phyloP scores from a whole-genome alignment of 108 stramenopile species.

The Poteriospumella lacustris region DNA sequence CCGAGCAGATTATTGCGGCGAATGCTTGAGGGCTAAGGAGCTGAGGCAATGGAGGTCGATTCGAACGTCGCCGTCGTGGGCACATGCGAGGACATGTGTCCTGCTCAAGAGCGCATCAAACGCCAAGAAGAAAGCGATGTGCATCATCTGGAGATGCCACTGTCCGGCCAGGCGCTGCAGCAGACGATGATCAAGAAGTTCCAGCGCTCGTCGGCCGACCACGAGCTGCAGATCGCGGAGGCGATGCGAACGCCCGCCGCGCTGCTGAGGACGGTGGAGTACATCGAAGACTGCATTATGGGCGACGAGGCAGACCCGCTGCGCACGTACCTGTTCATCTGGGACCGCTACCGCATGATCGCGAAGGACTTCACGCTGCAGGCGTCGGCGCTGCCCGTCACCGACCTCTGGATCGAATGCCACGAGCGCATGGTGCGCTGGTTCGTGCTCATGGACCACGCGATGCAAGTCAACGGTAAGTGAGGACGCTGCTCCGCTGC shows the following conservation, averaged over 20 bases:
- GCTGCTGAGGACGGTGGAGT: neutral
- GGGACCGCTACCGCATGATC: constrained; percentile 29
- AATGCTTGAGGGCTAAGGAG: too few relatives aligned
- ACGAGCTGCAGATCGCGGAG: constrained; percentile 11
- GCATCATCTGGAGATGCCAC: constrained; percentile 11
- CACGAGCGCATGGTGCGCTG: constrained; percentile 22
- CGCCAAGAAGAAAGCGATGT: constrained; percentile 17
- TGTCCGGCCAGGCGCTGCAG: neutral
- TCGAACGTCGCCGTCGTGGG: too few relatives aligned
- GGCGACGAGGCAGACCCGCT: neutral
- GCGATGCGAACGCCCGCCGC: neutral
- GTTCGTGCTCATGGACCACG: constrained; percentile 23
- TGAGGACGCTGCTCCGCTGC: neutral
- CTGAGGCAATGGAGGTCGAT: too few relatives aligned
- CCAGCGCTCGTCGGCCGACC: constrained; percentile 16
- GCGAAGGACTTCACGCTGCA: constrained; percentile 26
- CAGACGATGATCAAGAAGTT: constrained; percentile 29
- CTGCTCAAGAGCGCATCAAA: neutral
- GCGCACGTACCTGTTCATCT: constrained; percentile 6
- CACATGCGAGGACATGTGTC: constrained; percentile 28
- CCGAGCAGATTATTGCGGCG: too few relatives aligned
- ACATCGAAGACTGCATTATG: constrained; percentile 26
- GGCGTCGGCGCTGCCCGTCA: neutral
- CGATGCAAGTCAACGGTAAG: neutral
- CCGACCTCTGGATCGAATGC: constrained; percentile 20